phyloP scores from a whole-genome alignment of 371 early-diverging fungal species.

The Mortierella sp. region DNA sequence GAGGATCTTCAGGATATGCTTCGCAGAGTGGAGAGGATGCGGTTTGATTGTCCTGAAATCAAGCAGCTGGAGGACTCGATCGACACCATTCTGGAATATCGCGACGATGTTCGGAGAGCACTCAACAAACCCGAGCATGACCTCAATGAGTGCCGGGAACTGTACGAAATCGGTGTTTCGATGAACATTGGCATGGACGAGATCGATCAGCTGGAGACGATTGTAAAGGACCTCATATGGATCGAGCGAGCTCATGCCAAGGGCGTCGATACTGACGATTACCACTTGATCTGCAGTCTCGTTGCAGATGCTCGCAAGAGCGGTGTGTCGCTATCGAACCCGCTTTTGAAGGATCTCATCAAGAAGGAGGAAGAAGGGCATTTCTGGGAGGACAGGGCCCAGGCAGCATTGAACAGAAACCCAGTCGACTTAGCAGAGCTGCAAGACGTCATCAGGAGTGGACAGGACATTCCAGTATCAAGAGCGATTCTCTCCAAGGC shows the following conservation, averaged over 20 bases:
- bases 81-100: conserved; percentile 54
- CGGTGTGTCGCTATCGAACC: conserved; percentile 50
- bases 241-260: conserved; percentile 43
- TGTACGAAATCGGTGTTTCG: conserved; percentile 47
- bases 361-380: conserved; percentile 34
- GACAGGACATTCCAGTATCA: conserved; percentile 40
- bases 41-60: conserved; percentile 68
- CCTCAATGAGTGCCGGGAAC: conserved; percentile 48
- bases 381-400: conserved; percentile 37
- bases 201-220: conserved; percentile 49
- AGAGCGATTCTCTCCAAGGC: conserved; percentile 42
- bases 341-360: conserved; percentile 31
- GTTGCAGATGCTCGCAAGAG: conserved; percentile 52
- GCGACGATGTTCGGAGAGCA: conserved; percentile 34
- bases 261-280: conserved; percentile 43
- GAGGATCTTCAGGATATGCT: conserved; percentile 60
- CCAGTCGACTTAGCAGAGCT: conserved; percentile 46
- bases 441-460: conserved; percentile 40
- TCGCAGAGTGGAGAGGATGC: conserved; percentile 56
- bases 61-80: conserved; percentile 58
- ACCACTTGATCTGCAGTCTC: conserved; percentile 35
- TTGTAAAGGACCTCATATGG: conserved; percentile 54
- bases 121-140: conserved; percentile 44
- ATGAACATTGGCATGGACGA: conserved; percentile 57
- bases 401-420: conserved; percentile 22